Base-by-base conservation (phyloP, 306 rosid species). In the Gastrolobium villosum region DNA sequence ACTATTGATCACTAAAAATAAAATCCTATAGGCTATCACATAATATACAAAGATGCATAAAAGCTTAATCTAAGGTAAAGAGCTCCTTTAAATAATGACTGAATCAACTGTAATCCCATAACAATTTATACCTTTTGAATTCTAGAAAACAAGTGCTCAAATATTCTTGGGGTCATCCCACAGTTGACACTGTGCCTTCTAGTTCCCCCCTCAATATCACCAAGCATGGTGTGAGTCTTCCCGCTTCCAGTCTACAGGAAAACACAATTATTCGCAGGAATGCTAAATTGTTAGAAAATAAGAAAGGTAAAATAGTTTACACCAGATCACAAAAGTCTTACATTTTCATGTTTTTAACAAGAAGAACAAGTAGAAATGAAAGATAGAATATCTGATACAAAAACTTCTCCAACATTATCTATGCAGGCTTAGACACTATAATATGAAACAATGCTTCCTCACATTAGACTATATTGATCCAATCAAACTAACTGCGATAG, bases 161-260 rank as follows among this genome's bases (percentile, higher is more conserved):
- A 95, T 10, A 95, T 97, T 87, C 99, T 86, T 34, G 99, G 99
- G 73, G 99, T 95, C 93, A 95, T 95, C 85, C 99, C 99, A 64
- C 98, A 93, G 80, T 95, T 93, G 82, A 90, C 96, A 82, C 99
- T 93, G 75, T 95, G 98, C 78, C 99, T 91, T 85, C 96, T 89
- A 53, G 99, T 91, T 69, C 98, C 99, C 49, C 91, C 98, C 75
- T 95, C 99, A 75, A 95, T 91, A 74, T 95, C 99, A 79, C 99
- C 99, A 40, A 95, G 99, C 99, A 95, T 95, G 50, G 99, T 95
- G 84, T 95, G 97, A 74, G 99, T 95, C 89, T 95, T 95, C 66
- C 99, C 99, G 70, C 99, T 95, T 86, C 99, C 99, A 28, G 99
- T 95, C 99, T 95, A 76, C 28, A 81, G 3, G 40, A 48, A 73